Base-by-base conservation (phyloP, 345 rosid genomes). In the Citrus sp. region DNA sequence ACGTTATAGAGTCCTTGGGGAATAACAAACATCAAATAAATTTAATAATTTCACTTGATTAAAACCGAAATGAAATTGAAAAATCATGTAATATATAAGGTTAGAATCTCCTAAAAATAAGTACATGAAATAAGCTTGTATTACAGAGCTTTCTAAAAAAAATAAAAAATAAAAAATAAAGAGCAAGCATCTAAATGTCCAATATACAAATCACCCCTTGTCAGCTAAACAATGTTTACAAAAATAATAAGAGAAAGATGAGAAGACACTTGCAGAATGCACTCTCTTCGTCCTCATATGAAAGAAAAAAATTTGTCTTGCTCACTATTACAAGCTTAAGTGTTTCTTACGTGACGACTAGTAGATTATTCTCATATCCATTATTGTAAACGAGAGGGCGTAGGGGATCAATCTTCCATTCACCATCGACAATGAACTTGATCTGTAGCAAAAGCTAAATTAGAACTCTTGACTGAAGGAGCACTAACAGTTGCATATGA, bases 401-500 rank as follows among this genome's bases (percentile, higher is more conserved):
- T 65, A 96, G 84, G 67, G 97, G 98, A 84, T 96, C 98, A 42
- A 92, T 85, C 84, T 67, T 94, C 99, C 99, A 96, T 81, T 86
- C 81, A n/a, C 98, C 99, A 84, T 96, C 97, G 18, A 96, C 98
- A 30, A 96, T 82, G 79, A 96, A 96, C 81, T 96, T 96, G 76
- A 96, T 87, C 99, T 96, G 94, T 37, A 74, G 49, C 51, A 60
- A 54, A 54, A 72, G 76, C 42, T 55, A 28, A 67, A 59, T 66
- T 12, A 78, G 81, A 13, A 49, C 24, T 62, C 67, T 40, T 38
- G 79, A 35, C 34, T 34, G 58, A 60, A 61, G 18, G 9, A 10
- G 58, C 32, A 54, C 74, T 10, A 18, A 34, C 9, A 18, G 21
- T 65, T 30, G 28, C 25, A 25, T 1, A 37, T 64, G 40, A 25